Conservation (phyloP, 352 stramenopile species). For the Thraustochytrium sp. region DNA sequence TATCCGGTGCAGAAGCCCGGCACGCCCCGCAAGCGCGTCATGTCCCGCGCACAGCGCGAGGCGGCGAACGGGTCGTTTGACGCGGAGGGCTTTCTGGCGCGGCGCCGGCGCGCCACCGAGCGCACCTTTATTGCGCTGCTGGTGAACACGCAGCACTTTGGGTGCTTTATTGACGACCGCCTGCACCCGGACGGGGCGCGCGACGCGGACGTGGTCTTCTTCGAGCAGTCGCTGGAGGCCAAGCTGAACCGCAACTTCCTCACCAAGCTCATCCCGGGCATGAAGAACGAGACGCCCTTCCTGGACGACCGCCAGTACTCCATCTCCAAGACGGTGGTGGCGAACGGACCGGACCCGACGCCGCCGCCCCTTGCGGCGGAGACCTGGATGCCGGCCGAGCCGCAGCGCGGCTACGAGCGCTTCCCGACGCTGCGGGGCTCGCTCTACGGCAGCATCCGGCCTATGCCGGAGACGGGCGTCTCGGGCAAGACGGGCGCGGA, state of each 20-base stretch:
- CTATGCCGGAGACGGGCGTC: conserved; percentile 2
- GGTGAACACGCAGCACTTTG: conserved; percentile 61
- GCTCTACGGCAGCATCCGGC: not conserved
- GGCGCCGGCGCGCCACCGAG: conserved; percentile 48
- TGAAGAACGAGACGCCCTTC: conserved; percentile 66
- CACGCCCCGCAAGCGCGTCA: not conserved
- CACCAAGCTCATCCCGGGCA: conserved; percentile 54
- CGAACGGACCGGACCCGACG: conserved; percentile 51
- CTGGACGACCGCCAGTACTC: conserved; percentile 60
- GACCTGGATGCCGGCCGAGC: conserved; percentile 8
- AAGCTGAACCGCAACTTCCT: conserved; percentile 62
- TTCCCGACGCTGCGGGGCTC: not conserved
- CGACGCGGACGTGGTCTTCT: conserved; percentile 64
- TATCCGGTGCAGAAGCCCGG: conserved; percentile 26
- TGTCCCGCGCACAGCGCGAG: not conserved
- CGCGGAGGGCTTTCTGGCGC: not conserved
- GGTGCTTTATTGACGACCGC: conserved; percentile 62
- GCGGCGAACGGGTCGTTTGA: conserved; percentile 25
- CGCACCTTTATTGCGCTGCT: conserved; percentile 58
- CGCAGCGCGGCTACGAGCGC: not conserved
- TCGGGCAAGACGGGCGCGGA: not conserved
- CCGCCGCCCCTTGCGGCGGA: not conserved
- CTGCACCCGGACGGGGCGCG: conserved; percentile 57
- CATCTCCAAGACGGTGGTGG: conserved; percentile 57
- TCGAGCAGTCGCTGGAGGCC: conserved; percentile 67